Percentiles rank a stretch among this genome's conserved stretches.
phyloP scores from a whole-genome alignment of 805 yeast genomes.

The Candida peoriensis region DNA sequence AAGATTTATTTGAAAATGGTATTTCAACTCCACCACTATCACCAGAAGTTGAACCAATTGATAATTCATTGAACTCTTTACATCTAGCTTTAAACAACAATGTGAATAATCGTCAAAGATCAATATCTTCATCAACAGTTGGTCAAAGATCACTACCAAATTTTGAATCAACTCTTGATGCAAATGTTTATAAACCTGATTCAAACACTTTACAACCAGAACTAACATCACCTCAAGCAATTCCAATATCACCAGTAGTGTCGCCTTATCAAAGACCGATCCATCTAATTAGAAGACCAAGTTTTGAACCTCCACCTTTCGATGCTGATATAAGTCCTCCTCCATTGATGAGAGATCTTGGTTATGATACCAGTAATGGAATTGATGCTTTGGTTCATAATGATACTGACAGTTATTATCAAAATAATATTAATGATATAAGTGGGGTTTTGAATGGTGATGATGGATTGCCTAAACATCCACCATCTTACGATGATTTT shows the following conservation, averaged over 20 bases:
- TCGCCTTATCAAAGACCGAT: constrained; percentile 48
- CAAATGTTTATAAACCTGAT: constrained; percentile 54
- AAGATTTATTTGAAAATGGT: constrained; percentile 24
- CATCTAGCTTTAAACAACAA: constrained; percentile 15
- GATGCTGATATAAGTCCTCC: constrained; percentile 39
- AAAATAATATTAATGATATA: too few species aligned
- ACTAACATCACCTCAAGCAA: constrained; percentile 59
- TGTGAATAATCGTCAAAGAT: constrained; percentile 23
- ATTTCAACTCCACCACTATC: constrained; percentile 43
- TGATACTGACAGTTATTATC: neutral
- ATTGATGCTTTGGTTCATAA: constrained; percentile 3
- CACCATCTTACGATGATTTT: constrained; percentile 32
- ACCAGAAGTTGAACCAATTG: constrained; percentile 48
- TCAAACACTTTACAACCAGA: constrained; percentile 37
- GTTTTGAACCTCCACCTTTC: constrained; percentile 62
- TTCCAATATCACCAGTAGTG: constrained; percentile 49
- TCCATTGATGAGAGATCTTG: constrained; percentile 13
- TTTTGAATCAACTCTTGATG: constrained; percentile 30
- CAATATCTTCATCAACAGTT: constrained; percentile 30
- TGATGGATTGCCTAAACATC: constrained; percentile 24
- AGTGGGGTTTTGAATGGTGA: neutral
- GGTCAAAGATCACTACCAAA: constrained; percentile 25
- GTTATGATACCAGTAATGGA: neutral
- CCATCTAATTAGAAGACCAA: constrained; percentile 48
- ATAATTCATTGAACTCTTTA: constrained; percentile 22